These are phyloP conservation scores for Parasitella parasitica DNA, from an alignment of 371 early-diverging fungal genomes.

Conservation along the genomic window DNA sequence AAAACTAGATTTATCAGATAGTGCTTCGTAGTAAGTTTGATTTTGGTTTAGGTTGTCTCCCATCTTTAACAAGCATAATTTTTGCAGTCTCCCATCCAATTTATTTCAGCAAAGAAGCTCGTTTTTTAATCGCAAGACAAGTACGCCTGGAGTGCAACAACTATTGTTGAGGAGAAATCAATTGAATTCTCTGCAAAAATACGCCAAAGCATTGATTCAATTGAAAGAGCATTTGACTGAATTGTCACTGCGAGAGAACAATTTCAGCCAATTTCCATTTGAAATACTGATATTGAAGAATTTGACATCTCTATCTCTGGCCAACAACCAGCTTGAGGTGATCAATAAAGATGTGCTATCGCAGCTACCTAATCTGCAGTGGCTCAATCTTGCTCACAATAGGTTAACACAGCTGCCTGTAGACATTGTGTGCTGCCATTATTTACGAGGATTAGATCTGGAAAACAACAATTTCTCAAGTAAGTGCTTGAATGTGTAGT, in stretches of 20 bases:
- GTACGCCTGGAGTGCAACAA: constrained; percentile 9
- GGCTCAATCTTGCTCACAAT: constrained; percentile 36
- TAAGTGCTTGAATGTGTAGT: constrained; percentile 1
- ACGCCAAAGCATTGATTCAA: constrained; percentile 13
- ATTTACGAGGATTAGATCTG: constrained; percentile 63
- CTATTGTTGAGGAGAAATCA: constrained; percentile 21
- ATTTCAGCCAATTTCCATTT: constrained; percentile 48
- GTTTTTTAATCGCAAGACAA: constrained; percentile 14
- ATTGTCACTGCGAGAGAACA: constrained; percentile 51
- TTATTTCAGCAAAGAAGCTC: constrained; percentile 8
- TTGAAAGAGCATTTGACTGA: constrained; percentile 26
- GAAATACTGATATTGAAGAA: constrained; percentile 56
- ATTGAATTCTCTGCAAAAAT: constrained; percentile 11
- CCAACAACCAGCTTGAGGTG: constrained; percentile 52
- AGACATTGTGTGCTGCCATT: constrained; percentile 50
- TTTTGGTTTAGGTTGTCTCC: too few species aligned
- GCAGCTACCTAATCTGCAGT: constrained; percentile 23
- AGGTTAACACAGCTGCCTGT: constrained; percentile 41
- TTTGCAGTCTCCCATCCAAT: constrained; percentile 13
- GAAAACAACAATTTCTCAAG: constrained; percentile 56
- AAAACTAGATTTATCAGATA: constrained; percentile 20
- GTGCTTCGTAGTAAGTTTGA: constrained; percentile 14
- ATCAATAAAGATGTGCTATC: constrained; percentile 25
- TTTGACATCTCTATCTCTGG: constrained; percentile 65
- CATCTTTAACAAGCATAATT: not conserved